Conservation (phyloP, 2,329 filamentous ascomycete species). For the Trichoderma breve region DNA sequence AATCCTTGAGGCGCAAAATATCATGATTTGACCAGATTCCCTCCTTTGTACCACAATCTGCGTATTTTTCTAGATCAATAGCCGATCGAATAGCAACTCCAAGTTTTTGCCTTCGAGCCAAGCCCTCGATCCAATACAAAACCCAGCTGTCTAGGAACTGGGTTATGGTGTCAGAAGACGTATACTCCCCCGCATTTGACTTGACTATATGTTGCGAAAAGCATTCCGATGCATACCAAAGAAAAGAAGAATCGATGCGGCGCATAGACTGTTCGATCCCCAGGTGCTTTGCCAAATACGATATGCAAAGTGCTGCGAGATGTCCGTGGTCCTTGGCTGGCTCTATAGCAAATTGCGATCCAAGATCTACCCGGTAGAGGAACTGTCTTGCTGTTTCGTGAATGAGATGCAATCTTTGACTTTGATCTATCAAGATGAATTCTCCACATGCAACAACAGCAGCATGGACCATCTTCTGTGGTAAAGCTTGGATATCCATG, state of each 20-base stretch:
- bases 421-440: not conserved
- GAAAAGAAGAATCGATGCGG: not conserved
- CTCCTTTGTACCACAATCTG: not conserved
- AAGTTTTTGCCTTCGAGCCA: not conserved
- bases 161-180: not conserved
- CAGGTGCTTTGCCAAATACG: not conserved
- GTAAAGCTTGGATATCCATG: not conserved
- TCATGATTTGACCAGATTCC: not conserved
- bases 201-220: not conserved
- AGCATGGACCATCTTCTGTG: not conserved
- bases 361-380: not conserved
- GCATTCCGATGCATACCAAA: not conserved
- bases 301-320: not conserved
- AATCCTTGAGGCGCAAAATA: not conserved
- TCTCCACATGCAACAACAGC: not conserved
- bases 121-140: not conserved
- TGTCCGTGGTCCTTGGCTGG: not conserved
- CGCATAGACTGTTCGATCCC: not conserved
- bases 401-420: not conserved
- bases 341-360: not conserved
- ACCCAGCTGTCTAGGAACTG: not conserved
- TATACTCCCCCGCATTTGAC: not conserved
- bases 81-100: not conserved
- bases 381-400: not conserved
- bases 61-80: not conserved